Evolutionary conservation across 139 green algal genomes (phyloP), one percentile per base, ranked within the genome.

Genomic region (Chlamydomonas incerta): DNA sequence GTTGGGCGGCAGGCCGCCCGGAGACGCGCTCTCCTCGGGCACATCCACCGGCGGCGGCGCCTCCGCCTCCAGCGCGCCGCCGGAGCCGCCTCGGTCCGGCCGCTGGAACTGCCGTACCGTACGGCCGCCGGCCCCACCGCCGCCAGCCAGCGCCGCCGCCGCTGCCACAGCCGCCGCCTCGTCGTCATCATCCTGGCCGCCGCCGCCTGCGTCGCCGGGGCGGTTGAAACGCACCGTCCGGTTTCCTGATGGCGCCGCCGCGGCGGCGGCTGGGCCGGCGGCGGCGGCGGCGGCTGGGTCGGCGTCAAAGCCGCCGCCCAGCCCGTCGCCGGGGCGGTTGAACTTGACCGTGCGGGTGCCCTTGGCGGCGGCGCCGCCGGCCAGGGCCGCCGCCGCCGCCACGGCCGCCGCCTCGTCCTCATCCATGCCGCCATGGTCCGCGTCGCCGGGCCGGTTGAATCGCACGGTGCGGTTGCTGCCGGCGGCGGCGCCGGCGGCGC

Each of bases 171-270:
- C 75, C 3, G 33, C 60, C 2, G 75, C 58, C 1, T 73, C 67
- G 8, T 73, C 67, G 34, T 82, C 77, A 18, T 66, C 63, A 3
- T 83, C 77, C 58, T 72, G 58, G 8, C 41, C 63, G 77, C 63
- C 63, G 29, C 46, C 37, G 77, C 6, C 23, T 33, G 33, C 77
- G 55, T 82, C 74, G 10, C 77, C 77, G n/a, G 77, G 77, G 29
- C 77, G 77, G 29, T 74, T 65, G 77, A 83, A 74, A 0, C 46
- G 63, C 2, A 66, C 18, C 15, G 62, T 74, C 29, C 63, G 77
- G 55, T 71, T 33, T 35, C 55, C 74, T 37, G 37, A 41, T 37
- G 23, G 70, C 70, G 28, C 60, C 28, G 60, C 75, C 2, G 35
- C 37, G 9, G 75, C 35, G 52, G 13, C 52, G 24, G 52, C 74